Base-by-base conservation (phyloP, 1,284 basidiomycete genomes). In the Amylostereum areolatum region DNA sequence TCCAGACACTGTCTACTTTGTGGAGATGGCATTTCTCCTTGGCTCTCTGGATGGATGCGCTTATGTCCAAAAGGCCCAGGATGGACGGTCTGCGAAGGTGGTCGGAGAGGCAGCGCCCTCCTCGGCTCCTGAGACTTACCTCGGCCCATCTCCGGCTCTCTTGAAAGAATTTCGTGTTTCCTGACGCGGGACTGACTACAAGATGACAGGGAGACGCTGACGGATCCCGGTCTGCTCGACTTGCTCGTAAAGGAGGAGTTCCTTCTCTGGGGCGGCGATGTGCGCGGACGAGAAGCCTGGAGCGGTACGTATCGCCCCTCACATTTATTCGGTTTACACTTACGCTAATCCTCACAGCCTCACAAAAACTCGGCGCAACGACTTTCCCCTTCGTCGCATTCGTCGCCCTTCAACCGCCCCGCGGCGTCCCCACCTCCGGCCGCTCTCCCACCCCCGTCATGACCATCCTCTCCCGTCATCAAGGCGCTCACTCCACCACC, bases 341-440 rank as follows among this genome's bases (percentile, higher is more conserved):
- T 32, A 47, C 9, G 12, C 47, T 37, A 48, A 9, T 18, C 31
- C 43, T 30, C 35, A 30, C 61, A 91, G 93, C 91, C 5, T 73
- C 90, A 1, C 83, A 90, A 59, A 93, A 94, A 56, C 72, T 97
- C 0, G 85, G 91, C 58, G 84, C 85, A 1, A 96, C 92, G 2
- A 93, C 92, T 0, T 97, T 89, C 59, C 95, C 95, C 0, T 95
- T 94, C 54, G 75, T 98, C 44, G 89, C 91, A 0, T 98, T 97
- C 63, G 69, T 96, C 43, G 86, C 92, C 0, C 77, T 96, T 33
- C 90, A 97, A 59, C 87, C 93, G 0, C 77, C 77, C 5, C 75
- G 83, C 34, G 57, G 59, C 1, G 64, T 68, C 28, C 64, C 75
- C 0, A 62, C 68, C 25, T 65, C 78, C 1, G 65, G 73, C 1